Conservation (phyloP, 2,329 filamentous ascomycete genomes). For the Botryosphaeria dothidea region DNA sequence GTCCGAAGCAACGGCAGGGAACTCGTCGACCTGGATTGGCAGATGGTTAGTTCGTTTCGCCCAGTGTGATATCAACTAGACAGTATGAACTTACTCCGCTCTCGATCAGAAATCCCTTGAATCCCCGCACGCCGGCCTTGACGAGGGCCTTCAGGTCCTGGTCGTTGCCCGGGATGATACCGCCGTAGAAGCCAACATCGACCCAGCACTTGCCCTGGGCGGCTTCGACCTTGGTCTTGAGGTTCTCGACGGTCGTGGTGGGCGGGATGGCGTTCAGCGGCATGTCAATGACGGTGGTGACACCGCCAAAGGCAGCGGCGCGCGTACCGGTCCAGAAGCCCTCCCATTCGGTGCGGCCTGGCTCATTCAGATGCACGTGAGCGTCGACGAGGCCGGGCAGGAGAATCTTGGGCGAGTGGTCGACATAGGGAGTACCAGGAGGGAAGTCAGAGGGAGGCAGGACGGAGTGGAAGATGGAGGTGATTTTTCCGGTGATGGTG, state of each 20-base stretch:
- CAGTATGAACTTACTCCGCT: slow-evolving; percentile 71
- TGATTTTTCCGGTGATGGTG: slow-evolving; percentile 77
- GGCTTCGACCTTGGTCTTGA: slow-evolving; percentile 83
- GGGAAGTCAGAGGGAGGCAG: slow-evolving; percentile 78
- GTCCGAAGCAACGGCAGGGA: slow-evolving; percentile 79
- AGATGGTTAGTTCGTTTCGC: slow-evolving; percentile 19
- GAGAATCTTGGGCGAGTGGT: slow-evolving; percentile 82
- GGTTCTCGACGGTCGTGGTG: slow-evolving; percentile 81
- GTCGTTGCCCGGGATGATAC: slow-evolving; percentile 87
- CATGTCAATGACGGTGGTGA: slow-evolving; percentile 98
- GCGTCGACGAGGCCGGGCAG: slow-evolving; percentile 93
- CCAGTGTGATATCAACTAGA: not conserved
- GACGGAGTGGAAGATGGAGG: slow-evolving; percentile 70
- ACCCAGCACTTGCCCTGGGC: slow-evolving; percentile 92
- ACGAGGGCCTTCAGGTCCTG: slow-evolving; percentile 78
- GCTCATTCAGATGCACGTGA: slow-evolving; percentile 97
- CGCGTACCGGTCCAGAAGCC: slow-evolving; percentile 94
- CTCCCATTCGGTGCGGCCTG: slow-evolving; percentile 96
- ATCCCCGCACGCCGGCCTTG: slow-evolving; percentile 83
- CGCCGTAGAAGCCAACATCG: slow-evolving; percentile 97
- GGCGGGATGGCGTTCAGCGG: slow-evolving; percentile 95
- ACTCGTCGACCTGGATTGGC: slow-evolving; percentile 76
- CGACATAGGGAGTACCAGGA: slow-evolving; percentile 68
- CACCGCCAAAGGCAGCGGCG: slow-evolving; percentile 91
- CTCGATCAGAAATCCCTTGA: slow-evolving; percentile 97